Conservation (phyloP, 352 stramenopile species). For the Globisporangium spinosum region DNA sequence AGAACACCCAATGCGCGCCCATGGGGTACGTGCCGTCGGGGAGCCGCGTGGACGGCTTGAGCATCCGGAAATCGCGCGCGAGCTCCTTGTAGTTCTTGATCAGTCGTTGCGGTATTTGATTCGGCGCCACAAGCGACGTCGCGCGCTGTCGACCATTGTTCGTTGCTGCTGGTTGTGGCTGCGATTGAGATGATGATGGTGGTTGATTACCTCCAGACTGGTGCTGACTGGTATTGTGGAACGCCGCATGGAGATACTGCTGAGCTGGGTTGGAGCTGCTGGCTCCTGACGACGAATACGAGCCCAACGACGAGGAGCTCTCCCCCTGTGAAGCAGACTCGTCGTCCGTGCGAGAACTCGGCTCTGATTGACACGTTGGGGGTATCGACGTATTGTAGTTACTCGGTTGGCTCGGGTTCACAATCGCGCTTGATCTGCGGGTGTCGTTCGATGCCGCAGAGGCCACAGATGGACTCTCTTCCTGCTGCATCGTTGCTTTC, state of each 20-base stretch:
- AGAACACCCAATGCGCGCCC: conserved; percentile 45
- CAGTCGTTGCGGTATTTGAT: conserved; percentile 21
- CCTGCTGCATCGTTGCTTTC: neutral
- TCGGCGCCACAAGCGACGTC: conserved; percentile 14
- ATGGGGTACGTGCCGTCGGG: conserved; percentile 38
- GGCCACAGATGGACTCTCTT: neutral
- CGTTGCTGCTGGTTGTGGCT: neutral
- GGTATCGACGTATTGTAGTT: too few relatives aligned
- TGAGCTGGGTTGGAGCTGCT: neutral
- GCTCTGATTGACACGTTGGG: neutral
- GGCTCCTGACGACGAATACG: neutral
- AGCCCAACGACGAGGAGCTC: neutral
- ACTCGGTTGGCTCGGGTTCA: neutral
- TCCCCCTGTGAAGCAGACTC: neutral
- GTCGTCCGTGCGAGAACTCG: neutral
- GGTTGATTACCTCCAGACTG: neutral
- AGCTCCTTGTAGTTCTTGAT: conserved; percentile 60
- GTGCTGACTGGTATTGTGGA: neutral
- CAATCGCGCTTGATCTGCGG: too few relatives aligned
- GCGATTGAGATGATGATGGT: neutral
- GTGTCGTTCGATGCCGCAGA: neutral
- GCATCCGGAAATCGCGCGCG: conserved; percentile 41
- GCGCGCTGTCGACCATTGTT: conserved; percentile 16
- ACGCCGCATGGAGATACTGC: conserved; percentile 6
- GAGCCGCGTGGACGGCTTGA: conserved; percentile 49